These are phyloP conservation scores for Fraxinus ornus DNA, from an alignment of 305 asterid species.

Conservation along the genomic window DNA sequence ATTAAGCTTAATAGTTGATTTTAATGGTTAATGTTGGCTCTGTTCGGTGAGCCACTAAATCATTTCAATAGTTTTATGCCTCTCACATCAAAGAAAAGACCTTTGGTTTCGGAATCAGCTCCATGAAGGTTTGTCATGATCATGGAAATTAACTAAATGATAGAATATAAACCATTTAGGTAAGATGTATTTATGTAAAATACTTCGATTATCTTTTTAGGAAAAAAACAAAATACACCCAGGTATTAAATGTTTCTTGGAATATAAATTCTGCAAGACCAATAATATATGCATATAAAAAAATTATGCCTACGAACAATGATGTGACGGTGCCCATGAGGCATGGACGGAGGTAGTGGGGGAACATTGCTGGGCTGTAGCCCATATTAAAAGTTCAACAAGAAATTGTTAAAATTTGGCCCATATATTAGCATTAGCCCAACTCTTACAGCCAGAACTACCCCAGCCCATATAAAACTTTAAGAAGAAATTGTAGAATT, in stretches of 20 bases:
- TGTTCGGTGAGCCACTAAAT: neutral
- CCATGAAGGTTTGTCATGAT: neutral
- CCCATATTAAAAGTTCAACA: no score
- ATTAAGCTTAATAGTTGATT: neutral
- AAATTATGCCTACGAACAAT: neutral
- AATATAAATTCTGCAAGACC: neutral
- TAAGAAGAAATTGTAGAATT: no score
- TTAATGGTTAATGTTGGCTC: slow-evolving; percentile 7
- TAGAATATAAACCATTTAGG: neutral
- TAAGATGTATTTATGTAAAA: neutral
- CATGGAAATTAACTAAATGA: neutral
- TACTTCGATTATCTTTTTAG: neutral
- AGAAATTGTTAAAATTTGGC: no score
- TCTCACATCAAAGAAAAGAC: neutral
- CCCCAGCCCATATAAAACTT: no score
- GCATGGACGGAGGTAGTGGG: no score
- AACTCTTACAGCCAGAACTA: no score
- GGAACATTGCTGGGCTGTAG: no score
- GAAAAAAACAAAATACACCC: neutral
- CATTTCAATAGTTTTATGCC: neutral
- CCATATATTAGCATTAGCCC: no score
- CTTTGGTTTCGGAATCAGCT: neutral
- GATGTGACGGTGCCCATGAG: neutral
- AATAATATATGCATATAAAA: neutral
- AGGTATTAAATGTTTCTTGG: neutral